Base-by-base conservation (phyloP, 345 rosid species). In the Rhizophora mangle region DNA sequence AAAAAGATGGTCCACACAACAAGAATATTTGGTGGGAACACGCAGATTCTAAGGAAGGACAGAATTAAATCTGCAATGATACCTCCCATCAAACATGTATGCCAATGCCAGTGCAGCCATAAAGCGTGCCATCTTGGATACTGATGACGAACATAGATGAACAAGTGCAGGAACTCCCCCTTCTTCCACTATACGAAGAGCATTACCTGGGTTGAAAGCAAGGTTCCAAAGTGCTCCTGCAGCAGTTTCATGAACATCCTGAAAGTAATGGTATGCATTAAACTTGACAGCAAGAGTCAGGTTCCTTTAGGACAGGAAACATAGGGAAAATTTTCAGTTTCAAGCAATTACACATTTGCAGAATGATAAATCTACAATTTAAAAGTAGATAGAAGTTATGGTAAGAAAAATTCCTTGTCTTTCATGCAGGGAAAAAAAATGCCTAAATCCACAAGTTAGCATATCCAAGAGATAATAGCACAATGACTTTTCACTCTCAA, bases 191-290 rank as follows among this genome's bases (percentile, higher is more conserved):
- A 82, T 79, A 62, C 82, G 79, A 59, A 71, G 70, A 22, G 82
- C 82, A 74, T 82, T 82, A 8, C 70, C 58, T 5, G 83, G 81
- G 62, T 76, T 74, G 43, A 76, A 82, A 36, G 85, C 82, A 24
- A 82, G 67, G 68, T 82, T 82, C 85, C 82, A 82, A 57, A 82
- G 81, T 65, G 85, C 85, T 55, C 85, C 85, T n/a, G 82, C 83
- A 4, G 85, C 85, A 43, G 85, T 82, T 74, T 82, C 85, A 71
- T 82, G 85, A 71, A 82, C 85, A 68, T 82, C 85, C 85, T 82
- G 79, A 68, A 61, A 59, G 29, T 56, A 56, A 22, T 15, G 7
- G 4, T 13, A 43, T 43, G 49, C 49, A 24, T 21, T 24, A 63
- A 54, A 24, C 6, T 36, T 16, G 52, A 22, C 51, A n/a, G 47